Conservation (phyloP, 148 eudicot genomes). For the Rhododendron williamsianum region DNA sequence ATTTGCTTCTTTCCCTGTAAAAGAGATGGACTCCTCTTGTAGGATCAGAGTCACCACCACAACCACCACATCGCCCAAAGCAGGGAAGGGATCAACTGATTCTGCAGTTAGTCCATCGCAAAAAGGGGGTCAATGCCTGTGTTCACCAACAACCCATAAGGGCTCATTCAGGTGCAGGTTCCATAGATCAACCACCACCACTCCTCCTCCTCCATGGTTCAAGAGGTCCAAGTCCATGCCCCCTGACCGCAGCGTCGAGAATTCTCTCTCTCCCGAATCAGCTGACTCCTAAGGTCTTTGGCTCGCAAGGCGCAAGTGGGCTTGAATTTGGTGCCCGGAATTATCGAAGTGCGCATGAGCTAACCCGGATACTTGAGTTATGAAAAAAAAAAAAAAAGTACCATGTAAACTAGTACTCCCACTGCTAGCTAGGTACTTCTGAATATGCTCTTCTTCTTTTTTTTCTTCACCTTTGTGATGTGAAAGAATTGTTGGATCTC, state of each 20-base stretch:
- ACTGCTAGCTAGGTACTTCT: not conserved
- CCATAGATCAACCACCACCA: conserved; percentile 8
- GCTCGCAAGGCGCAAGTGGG: not conserved
- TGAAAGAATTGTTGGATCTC: not conserved
- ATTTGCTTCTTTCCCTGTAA: not conserved
- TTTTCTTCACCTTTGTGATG: not conserved
- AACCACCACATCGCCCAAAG: not conserved
- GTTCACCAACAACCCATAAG: conserved; percentile 26
- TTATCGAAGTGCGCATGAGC: not conserved
- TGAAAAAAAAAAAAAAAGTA: too few species aligned
- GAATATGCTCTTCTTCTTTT: not conserved
- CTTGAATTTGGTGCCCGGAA: not conserved
- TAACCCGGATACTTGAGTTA: too few species aligned
- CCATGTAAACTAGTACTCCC: not conserved
- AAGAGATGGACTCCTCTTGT: conserved; percentile 10
- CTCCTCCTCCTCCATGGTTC: conserved; percentile 8
- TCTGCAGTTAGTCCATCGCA: not conserved
- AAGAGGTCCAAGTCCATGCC: conserved; percentile 24
- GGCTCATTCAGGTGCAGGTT: conserved; percentile 28
- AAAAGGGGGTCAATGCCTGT: conserved; percentile 16
- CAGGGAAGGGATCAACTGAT: not conserved
- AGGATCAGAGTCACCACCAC: conserved; percentile 8
- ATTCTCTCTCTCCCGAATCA: conserved; percentile 24
- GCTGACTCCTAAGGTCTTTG: not conserved
- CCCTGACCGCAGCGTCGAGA: not conserved